Evolutionary conservation across 768 basidiomycete genomes (phyloP).

Genomic region (Glaciozyma antarctica): DNA sequence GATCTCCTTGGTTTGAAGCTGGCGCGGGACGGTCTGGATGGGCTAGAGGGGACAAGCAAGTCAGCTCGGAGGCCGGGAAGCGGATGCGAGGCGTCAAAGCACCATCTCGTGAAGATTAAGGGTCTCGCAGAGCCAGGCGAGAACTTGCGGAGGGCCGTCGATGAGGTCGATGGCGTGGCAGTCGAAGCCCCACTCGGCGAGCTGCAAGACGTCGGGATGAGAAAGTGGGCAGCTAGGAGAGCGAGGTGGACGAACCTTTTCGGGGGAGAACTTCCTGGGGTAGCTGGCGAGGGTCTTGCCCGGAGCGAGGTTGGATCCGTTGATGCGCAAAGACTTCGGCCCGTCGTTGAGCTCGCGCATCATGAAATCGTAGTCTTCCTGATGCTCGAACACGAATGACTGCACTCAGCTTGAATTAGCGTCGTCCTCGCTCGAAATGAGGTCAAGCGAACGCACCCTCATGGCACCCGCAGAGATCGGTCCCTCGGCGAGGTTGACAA

Average conservation of each 20-base stretch:
- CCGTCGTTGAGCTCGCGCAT: conserved; percentile 52
- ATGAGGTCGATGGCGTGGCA: conserved; percentile 75
- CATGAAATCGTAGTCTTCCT: conserved; percentile 67
- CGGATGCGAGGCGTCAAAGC: conserved; percentile 39
- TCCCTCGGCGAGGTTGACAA: conserved; percentile 11
- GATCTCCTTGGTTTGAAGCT: conserved; percentile 35
- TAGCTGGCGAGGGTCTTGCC: not conserved
- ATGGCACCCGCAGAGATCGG: conserved; percentile 2
- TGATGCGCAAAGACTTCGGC: conserved; percentile 23
- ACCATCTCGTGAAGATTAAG: conserved; percentile 66
- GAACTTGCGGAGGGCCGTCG: conserved; percentile 63
- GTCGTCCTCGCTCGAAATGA: not conserved
- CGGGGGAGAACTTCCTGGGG: not conserved
- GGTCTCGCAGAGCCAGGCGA: conserved; percentile 58
- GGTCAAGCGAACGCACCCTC: not conserved
- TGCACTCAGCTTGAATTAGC: conserved; percentile 36
- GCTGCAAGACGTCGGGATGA: conserved; percentile 42
- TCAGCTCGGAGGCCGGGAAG: not conserved
- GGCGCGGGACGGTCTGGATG: conserved; percentile 55
- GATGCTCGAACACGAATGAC: conserved; percentile 77
- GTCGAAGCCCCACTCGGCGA: conserved; percentile 58
- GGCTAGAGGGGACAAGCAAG: conserved; percentile 30
- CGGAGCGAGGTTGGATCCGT: conserved; percentile 15
- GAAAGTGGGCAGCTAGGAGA: not conserved
- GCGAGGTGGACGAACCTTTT: not conserved